Base-by-base conservation (phyloP, 768 basidiomycete genomes). In the Pleurotus djamor region DNA sequence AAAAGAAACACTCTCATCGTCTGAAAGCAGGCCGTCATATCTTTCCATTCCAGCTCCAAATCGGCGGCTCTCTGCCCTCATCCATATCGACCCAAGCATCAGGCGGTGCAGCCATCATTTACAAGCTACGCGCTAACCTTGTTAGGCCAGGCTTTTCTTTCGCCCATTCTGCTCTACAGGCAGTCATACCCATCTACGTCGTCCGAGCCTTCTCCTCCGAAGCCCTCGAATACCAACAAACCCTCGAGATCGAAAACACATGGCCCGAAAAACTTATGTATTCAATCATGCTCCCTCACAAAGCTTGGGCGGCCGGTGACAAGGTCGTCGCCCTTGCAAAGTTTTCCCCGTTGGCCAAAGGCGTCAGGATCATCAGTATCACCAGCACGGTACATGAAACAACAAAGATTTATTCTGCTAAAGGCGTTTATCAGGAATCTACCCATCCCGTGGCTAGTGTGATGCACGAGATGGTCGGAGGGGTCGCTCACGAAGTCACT, bases 181-280 rank as follows among this genome's bases (percentile, higher is more conserved):
- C 84, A 2, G 73, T 78, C 38, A 74, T 77, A 51, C 82, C 86
- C 9, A 83, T 98, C 51, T 74, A 79, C 59, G 76, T 98, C 61
- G 64, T 91, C 50, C 85, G 94, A 48, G 85, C 88, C 3, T 89
- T 95, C 67, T 78, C 85, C 16, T 70, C 84, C 1, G 94, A 95
- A 61, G 89, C 96, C 0, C 83, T 97, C 65, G 96, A 98, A 71
- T 98, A 93, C 77, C 96, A 94, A 67, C 95, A 98, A 69, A 94
- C 94, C 1, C 82, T 97, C 59, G 96, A 98, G 71, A 88, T 93
- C 64, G 92, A 97, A 72, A 97, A 96, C 71, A 95, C 94, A 13
- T 98, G 96, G 96, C 95, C 96, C 0, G 90, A 89, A 17, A 98
- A 98, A 76, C 77, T 97, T 73, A 96, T 96, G 95, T 98, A 96